Evolutionary conservation across 371 early-diverging fungal species (phyloP).

Genomic region (Batrachochytrium dendrobatidis): DNA sequence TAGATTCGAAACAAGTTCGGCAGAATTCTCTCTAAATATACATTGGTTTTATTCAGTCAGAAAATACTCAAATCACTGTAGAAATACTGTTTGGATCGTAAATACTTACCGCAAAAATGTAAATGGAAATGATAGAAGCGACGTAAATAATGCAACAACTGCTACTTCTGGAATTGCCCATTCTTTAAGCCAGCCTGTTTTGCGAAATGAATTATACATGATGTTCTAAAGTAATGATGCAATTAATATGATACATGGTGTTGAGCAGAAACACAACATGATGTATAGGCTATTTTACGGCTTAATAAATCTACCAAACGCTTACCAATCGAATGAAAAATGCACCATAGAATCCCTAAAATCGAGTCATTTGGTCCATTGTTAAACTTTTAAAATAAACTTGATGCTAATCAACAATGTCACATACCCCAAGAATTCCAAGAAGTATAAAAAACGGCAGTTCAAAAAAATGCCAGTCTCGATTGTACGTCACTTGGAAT

Average conservation of each 20-base stretch:
- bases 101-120: constrained; percentile 73
- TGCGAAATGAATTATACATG: constrained; percentile 17
- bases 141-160: constrained; percentile 63
- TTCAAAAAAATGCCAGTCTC: constrained; percentile 89
- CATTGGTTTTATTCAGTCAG: neutral
- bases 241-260: too few relatives aligned
- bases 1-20: constrained; percentile 74
- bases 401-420: neutral
- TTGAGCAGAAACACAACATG: too few relatives aligned
- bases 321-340: constrained; percentile 59
- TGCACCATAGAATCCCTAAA: constrained; percentile 83
- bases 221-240: constrained; percentile 28
- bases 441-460: constrained; percentile 74
- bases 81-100: neutral
- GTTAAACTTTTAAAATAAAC: neutral
- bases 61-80: neutral
- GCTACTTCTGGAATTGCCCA: constrained; percentile 69
- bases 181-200: constrained; percentile 44
- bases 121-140: constrained; percentile 68
- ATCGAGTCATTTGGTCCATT: neutral
- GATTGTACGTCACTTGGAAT: constrained; percentile 90
- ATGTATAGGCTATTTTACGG: too few relatives aligned
- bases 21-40: constrained; percentile 44
- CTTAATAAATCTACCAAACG: too few relatives aligned
- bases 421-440: constrained; percentile 72